These are phyloP conservation scores for Diospyros lotus DNA, from an alignment of 148 eudicot species.

Conservation along the genomic window DNA sequence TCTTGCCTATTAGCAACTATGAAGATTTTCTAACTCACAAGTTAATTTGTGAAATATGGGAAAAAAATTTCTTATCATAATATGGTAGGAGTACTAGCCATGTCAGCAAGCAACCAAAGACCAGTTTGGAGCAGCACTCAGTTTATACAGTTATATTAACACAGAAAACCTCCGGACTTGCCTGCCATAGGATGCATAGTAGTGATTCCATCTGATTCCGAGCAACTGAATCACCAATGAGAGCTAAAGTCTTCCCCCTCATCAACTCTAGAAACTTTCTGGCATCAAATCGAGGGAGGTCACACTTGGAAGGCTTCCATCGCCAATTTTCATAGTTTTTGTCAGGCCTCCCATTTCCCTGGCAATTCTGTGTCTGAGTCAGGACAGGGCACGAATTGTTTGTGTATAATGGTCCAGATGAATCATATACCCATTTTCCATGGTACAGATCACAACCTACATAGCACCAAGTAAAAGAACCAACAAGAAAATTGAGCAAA, in stretches of 20 bases:
- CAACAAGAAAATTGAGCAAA: neutral
- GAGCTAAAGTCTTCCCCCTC: slow-evolving; percentile 88
- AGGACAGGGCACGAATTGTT: slow-evolving; percentile 76
- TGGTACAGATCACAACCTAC: slow-evolving; percentile 81
- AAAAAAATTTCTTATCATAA: neutral
- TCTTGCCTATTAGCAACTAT: too few relatives aligned
- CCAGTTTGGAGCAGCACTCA: neutral
- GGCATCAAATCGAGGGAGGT: slow-evolving; percentile 71
- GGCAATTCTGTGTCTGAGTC: slow-evolving; percentile 92
- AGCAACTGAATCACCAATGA: slow-evolving; percentile 85
- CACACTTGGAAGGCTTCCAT: slow-evolving; percentile 82
- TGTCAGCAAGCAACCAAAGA: neutral
- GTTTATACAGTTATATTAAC: neutral
- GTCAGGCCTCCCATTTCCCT: slow-evolving; percentile 97
- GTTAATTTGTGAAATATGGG: neutral
- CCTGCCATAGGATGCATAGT: slow-evolving; percentile 94
- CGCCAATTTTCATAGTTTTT: slow-evolving; percentile 89
- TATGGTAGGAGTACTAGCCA: neutral
- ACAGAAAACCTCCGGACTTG: slow-evolving; percentile 13
- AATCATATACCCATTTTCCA: slow-evolving; percentile 86
- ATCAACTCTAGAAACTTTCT: slow-evolving; percentile 71
- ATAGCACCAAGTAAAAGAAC: slow-evolving; percentile 13
- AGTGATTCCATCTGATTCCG: slow-evolving; percentile 78
- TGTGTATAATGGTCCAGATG: slow-evolving; percentile 68
- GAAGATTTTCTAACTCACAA: too few relatives aligned